phyloP scores from a whole-genome alignment of 2,329 filamentous ascomycete genomes.

The Aureobasidium sp. region DNA sequence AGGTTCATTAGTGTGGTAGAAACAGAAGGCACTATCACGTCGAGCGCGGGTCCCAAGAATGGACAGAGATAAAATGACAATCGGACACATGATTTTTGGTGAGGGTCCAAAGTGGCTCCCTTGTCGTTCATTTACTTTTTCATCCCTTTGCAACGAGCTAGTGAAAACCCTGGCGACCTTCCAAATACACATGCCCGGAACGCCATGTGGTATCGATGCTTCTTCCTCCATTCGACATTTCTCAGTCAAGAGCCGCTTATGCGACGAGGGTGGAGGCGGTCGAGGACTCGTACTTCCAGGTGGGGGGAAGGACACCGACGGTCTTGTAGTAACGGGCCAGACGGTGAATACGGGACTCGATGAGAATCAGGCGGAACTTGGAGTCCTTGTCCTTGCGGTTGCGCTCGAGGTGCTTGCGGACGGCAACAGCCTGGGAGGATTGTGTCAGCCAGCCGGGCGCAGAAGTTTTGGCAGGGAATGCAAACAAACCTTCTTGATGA shows the following conservation, averaged over 20 bases:
- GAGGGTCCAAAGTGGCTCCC: conserved; percentile 5
- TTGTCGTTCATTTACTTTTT: conserved; percentile 14
- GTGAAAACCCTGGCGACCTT: conserved; percentile 11
- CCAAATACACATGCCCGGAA: conserved; percentile 17
- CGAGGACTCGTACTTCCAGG: conserved; percentile 98
- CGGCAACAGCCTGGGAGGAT: conserved; percentile 71
- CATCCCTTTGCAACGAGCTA: conserved; percentile 15
- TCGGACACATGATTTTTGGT: conserved; percentile 7
- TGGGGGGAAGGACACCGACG: conserved; percentile 73
- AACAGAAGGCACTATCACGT: background rate
- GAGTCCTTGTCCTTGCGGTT: conserved; percentile 99
- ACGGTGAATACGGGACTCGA: conserved; percentile 99
- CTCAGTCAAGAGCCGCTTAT: conserved; percentile 48
- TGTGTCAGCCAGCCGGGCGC: conserved; percentile 6
- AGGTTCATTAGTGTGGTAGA: background rate
- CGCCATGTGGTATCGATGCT: conserved; percentile 14
- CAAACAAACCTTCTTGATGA: conserved; percentile 92
- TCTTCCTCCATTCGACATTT: conserved; percentile 5
- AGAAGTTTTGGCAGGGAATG: background rate
- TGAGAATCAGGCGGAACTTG: conserved; percentile 99
- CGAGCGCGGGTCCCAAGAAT: background rate
- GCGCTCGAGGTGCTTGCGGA: conserved; percentile 99
- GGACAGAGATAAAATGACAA: conserved; percentile 5
- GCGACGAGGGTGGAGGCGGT: conserved; percentile 91
- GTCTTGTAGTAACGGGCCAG: conserved; percentile 99